Evolutionary conservation across 2,329 filamentous ascomycete genomes (phyloP).

Genomic region (Lomentospora prolificans): DNA sequence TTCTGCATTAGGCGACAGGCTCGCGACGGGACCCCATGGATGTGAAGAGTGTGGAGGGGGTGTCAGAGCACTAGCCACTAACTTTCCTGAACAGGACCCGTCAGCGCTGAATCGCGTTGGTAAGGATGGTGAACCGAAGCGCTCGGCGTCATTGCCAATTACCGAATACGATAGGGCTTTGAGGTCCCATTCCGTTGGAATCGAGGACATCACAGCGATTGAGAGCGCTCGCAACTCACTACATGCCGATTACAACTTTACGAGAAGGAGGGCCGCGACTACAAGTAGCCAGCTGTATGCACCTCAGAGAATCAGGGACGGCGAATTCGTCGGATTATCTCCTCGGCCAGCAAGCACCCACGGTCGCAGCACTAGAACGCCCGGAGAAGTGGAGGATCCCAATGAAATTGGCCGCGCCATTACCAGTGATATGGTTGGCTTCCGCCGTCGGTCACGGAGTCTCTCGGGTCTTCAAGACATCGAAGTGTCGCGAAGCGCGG

Average conservation of each 20-base stretch:
- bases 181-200: constrained; percentile 51
- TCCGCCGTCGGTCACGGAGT: constrained; percentile 48
- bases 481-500: constrained; percentile 18
- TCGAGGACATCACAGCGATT: constrained; percentile 42
- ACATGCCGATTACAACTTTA: constrained; percentile 31
- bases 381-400: constrained; percentile 31
- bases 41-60: neutral
- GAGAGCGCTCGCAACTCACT: constrained; percentile 45
- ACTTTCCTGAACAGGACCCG: neutral
- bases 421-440: constrained; percentile 40
- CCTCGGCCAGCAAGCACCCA: constrained; percentile 53
- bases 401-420: constrained; percentile 54
- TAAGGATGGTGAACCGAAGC: constrained; percentile 31
- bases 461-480: constrained; percentile 42
- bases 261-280: constrained; percentile 30
- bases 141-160: constrained; percentile 49
- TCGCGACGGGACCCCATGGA: neutral
- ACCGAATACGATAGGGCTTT: constrained; percentile 51
- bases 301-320: constrained; percentile 20
- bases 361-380: constrained; percentile 33
- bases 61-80: neutral
- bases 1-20: neutral
- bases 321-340: constrained; percentile 43
- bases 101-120: constrained; percentile 3
- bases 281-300: constrained; percentile 29